These are phyloP conservation scores for Sisymbrium altissimum DNA, from an alignment of 345 rosid species.

Conservation along the genomic window DNA sequence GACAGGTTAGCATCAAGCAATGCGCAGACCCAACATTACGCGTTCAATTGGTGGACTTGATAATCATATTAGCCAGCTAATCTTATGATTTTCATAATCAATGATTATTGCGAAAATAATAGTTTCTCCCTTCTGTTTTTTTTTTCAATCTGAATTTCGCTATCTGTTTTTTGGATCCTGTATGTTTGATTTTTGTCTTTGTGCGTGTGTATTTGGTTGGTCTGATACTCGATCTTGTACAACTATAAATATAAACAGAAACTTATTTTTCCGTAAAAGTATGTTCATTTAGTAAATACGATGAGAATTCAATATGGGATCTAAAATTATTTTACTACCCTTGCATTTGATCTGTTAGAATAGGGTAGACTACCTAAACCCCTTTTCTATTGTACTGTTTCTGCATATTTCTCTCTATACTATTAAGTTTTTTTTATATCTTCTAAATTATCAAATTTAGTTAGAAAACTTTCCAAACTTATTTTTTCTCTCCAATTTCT, in stretches of 20 bases:
- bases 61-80: slow-evolving; percentile 24
- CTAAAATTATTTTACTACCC: not conserved
- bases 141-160: not conserved
- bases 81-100: slow-evolving; percentile 51
- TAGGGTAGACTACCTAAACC: no score
- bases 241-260: no score
- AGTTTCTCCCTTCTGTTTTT: not conserved
- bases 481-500: no score
- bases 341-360: not conserved
- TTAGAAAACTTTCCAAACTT: no score
- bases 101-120: slow-evolving; percentile 62
- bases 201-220: no score
- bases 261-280: not conserved
- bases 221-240: no score
- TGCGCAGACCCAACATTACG: no score
- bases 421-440: no score
- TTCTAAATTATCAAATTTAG: no score
- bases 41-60: slow-evolving; percentile 36
- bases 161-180: not conserved
- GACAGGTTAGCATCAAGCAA: slow-evolving; percentile 35
- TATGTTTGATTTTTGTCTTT: not conserved
- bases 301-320: not conserved
- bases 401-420: no score
- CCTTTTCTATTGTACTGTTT: no score
- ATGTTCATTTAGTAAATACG: not conserved